Percentiles rank a stretch among this genome's conserved stretches.
Conservation (phyloP, 2,329 filamentous ascomycete genomes). For the Cryphonectria naterciae region DNA sequence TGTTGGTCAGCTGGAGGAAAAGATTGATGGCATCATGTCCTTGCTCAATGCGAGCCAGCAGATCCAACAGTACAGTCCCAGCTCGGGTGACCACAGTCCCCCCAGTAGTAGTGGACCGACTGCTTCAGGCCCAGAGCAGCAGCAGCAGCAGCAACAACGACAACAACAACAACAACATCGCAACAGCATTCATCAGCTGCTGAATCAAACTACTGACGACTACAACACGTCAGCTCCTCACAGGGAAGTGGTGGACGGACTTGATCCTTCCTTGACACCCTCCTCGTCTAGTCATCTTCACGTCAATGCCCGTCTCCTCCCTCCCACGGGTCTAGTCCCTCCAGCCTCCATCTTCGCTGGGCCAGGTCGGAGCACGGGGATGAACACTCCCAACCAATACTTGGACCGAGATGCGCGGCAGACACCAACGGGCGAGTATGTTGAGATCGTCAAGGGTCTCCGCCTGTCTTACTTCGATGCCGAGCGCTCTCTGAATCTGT, state of each 20-base stretch:
- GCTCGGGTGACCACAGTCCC: constrained; percentile 25
- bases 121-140: constrained; percentile 15
- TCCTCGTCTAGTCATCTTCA: constrained; percentile 18
- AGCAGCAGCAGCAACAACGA: constrained; percentile 11
- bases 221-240: neutral
- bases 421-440: constrained; percentile 14
- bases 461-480: constrained; percentile 41
- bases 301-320: constrained; percentile 18
- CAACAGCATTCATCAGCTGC: constrained; percentile 27
- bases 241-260: constrained; percentile 10
- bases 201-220: constrained; percentile 25
- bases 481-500: constrained; percentile 38
- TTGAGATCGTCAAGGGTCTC: constrained; percentile 43
- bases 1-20: constrained; percentile 44
- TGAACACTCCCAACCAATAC: neutral
- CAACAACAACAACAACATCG: neutral
- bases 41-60: constrained; percentile 41
- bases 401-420: constrained; percentile 4
- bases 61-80: constrained; percentile 31
- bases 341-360: constrained; percentile 13
- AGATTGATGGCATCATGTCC: constrained; percentile 46
- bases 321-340: constrained; percentile 12
- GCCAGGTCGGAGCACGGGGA: neutral
- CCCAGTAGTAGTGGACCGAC: constrained; percentile 22
- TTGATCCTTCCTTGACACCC: constrained; percentile 16